Evolutionary conservation across 345 rosid genomes (phyloP), one percentile per base, ranked within the genome.

Genomic region (Litchi chinensis): DNA sequence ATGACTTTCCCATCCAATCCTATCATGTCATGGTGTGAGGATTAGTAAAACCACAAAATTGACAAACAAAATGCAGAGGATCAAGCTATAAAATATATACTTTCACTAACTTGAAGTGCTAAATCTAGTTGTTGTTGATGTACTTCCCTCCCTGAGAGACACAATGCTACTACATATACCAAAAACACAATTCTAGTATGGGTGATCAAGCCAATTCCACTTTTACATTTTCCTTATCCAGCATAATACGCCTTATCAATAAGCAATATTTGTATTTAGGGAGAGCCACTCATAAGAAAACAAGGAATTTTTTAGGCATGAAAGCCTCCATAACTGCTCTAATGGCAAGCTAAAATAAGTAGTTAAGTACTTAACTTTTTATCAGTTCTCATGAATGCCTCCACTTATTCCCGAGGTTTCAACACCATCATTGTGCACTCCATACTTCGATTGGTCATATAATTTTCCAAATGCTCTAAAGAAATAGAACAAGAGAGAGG

Each of bases 401-500:
- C 94, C 98, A 21, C 85, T 90, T 60, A 85, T 81, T 83, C 86
- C 86, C 65, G 94, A 87, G 79, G 90, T 76, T 60, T 91, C 95
- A 10, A 74, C 81, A 10, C 86, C 82, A 40, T 96, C 97, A 73
- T 88, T 90, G 86, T 84, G 84, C 65, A 77, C 80, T 75, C 95
- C 90, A 71, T 83, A 75, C 90, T 89, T 94, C 15, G 98, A 87
- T 77, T 91, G 99, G 78, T 97, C 93, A 62, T 96, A 96, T 44
- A 96, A 86, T 82, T 96, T 96, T 75, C 98, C 95, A 87, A 96
- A 93, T 78, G 99, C 98, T 86, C 89, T 98, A 19, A 97, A 91
- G 71, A 96, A 89, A 98, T 94, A 86, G 73, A 71, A 81, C 70
- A 37, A 12, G 50, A 50, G 50, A 5, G 66, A 15, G 19, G 4